Conservation (phyloP, 2,329 filamentous ascomycete genomes). For the Chalara sp. region DNA sequence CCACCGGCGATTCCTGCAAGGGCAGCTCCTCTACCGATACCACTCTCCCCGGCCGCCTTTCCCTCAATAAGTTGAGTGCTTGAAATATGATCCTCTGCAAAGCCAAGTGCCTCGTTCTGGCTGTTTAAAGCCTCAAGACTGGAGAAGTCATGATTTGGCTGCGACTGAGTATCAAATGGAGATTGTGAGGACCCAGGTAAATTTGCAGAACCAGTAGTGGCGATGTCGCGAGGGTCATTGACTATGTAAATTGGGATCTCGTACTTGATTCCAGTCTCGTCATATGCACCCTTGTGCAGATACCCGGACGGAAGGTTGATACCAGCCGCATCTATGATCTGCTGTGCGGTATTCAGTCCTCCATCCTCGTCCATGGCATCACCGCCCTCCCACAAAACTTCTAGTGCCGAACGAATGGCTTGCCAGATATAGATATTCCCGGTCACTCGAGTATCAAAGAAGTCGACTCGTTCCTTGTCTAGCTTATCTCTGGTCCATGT, state of each 20-base stretch:
- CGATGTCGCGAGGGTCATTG: constrained; percentile 56
- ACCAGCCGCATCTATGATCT: constrained; percentile 70
- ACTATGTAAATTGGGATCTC: constrained; percentile 62
- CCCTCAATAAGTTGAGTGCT: too few relatives aligned
- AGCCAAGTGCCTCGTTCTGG: neutral
- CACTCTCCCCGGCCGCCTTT: too few relatives aligned
- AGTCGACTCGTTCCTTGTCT: constrained; percentile 67
- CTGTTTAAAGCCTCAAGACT: neutral
- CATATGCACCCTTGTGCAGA: constrained; percentile 62
- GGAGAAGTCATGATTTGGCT: neutral
- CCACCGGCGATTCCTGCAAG: neutral
- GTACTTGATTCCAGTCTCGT: constrained; percentile 64
- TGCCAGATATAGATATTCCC: constrained; percentile 76
- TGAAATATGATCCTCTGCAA: neutral
- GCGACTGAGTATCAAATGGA: neutral
- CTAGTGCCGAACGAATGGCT: constrained; percentile 60
- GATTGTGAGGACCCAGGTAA: too few relatives aligned
- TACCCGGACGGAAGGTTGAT: constrained; percentile 70
- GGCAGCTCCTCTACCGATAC: neutral
- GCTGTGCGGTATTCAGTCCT: constrained; percentile 63
- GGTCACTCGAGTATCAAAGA: constrained; percentile 85
- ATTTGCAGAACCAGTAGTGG: constrained; percentile 12
- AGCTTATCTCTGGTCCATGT: constrained; percentile 66
- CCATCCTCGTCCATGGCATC: constrained; percentile 32
- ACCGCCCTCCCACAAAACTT: constrained; percentile 51